Evolutionary conservation across 2,329 filamentous ascomycete species (phyloP).

Genomic region (Myriangium duriaei): DNA sequence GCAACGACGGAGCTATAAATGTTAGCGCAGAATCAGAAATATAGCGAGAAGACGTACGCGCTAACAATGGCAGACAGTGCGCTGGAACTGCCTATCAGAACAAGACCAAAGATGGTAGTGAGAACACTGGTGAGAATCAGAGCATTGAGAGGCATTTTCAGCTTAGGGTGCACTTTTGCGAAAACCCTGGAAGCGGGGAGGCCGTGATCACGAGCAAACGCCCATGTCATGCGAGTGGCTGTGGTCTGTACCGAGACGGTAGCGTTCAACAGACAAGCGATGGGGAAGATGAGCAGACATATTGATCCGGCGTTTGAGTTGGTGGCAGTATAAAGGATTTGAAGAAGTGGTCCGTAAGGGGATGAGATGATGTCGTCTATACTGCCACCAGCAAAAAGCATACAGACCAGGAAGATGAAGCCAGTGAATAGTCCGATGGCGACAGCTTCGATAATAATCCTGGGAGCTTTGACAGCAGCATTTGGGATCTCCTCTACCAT

Average conservation of each 20-base stretch:
- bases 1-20: slow-evolving; percentile 55
- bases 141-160: slow-evolving; percentile 24
- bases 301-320: slow-evolving; percentile 22
- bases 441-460: slow-evolving; percentile 26
- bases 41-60: slow-evolving; percentile 13
- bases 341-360: slow-evolving; percentile 21
- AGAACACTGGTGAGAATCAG: slow-evolving; percentile 21
- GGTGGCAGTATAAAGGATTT: slow-evolving; percentile 24
- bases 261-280: slow-evolving; percentile 24
- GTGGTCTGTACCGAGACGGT: slow-evolving; percentile 26
- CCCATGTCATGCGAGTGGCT: slow-evolving; percentile 25
- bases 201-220: slow-evolving; percentile 25
- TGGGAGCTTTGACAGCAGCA: slow-evolving; percentile 22
- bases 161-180: slow-evolving; percentile 22
- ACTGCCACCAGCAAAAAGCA: slow-evolving; percentile 26
- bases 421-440: slow-evolving; percentile 24
- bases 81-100: slow-evolving; percentile 25
- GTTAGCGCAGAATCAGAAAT: background rate
- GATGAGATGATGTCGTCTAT: slow-evolving; percentile 21
- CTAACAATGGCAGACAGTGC: slow-evolving; percentile 27
- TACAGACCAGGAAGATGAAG: slow-evolving; percentile 24
- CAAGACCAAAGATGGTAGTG: slow-evolving; percentile 24
- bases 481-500: slow-evolving; percentile 32
- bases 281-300: slow-evolving; percentile 24
- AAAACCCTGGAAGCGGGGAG: slow-evolving; percentile 24